These are phyloP conservation scores for Periconia macrospinosa DNA, from an alignment of 2,329 filamentous ascomycete genomes.

Conservation along the genomic window DNA sequence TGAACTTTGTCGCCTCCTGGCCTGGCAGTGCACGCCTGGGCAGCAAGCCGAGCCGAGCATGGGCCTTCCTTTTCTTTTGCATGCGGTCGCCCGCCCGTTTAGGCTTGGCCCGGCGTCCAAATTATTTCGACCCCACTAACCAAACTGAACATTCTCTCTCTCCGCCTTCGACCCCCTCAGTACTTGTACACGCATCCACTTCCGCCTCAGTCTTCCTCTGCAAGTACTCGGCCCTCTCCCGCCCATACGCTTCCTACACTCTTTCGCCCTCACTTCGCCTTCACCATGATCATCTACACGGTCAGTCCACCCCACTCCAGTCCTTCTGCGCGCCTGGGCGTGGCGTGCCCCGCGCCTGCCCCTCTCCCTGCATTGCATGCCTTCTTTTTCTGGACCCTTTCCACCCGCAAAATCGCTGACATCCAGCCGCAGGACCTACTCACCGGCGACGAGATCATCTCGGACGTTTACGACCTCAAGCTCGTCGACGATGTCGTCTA, in stretches of 20 bases:
- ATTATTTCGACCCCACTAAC: conserved; percentile 17
- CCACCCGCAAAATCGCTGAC: conserved; percentile 13
- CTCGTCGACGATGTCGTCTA: conserved; percentile 78
- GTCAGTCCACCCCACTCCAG: conserved; percentile 38
- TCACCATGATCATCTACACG: conserved; percentile 62
- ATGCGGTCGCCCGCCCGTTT: neutral
- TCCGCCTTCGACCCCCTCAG: conserved; percentile 8
- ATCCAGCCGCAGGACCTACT: conserved; percentile 72
- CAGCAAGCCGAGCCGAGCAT: no score
- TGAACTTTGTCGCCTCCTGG: conserved; percentile 1
- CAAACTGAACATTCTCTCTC: conserved; percentile 14
- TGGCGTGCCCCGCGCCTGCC: conserved; percentile 20
- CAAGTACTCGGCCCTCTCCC: conserved; percentile 2
- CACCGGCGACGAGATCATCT: conserved; percentile 92
- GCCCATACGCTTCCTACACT: conserved; percentile 9
- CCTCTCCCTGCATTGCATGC: conserved; percentile 5
- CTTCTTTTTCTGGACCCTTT: conserved; percentile 11
- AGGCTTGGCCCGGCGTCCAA: conserved; percentile 15
- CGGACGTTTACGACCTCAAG: conserved; percentile 87
- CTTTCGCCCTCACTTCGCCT: conserved; percentile 10
- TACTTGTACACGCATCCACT: conserved; percentile 2
- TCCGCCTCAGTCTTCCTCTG: conserved; percentile 11
- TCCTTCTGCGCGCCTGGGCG: conserved; percentile 16
- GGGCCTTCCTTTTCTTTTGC: no score
- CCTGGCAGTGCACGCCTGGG: no score